Base-by-base conservation (phyloP, 805 yeast genomes). In the Kluyveromyces siamensis region DNA sequence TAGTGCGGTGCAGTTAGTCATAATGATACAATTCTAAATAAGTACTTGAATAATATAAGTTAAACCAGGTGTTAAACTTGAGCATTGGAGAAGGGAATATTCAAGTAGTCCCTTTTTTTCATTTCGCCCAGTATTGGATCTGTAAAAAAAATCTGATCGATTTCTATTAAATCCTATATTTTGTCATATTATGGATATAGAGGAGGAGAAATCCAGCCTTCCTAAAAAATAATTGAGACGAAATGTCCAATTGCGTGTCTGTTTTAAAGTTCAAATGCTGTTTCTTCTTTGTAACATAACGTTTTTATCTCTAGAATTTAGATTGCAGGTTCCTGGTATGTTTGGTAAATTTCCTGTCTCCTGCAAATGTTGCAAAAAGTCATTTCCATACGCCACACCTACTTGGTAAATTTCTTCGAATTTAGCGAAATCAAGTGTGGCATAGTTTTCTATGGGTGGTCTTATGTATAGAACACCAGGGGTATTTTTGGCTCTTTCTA, bases 381-480 rank as follows among this genome's bases (percentile, higher is more conserved):
- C 68, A 47, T 77, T 79, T 0, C 91, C 96, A 62, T 87, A 91
- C 3, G 74, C 75, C 10, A 80, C 71, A 2, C 98, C 98, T 10
- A 87, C 90, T 25, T 77, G 71, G 57, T 83, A 85, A 45, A 93
- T 88, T 64, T 90, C 96, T 55, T 87, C 95, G 63, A 91, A 93
- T 63, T 85, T 88, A 13, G 83, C 87, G 68, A 91, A 91, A 59
- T 91, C 99, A 44, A 93, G 72, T 0, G 98, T 93, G 0, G 90
- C 96, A 63, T 82, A 91, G 52, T 79, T 76, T 57, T 91, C 97
- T 58, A 93, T 86, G 0, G 99, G 99, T 4, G 99, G 99, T 42
- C 99, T 76, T 55, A 89, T 71, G 61, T 91, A 91, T 8, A 86
- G 71, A 11, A 93, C 91, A 0, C 96, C 96, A 0, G 88, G 84